A percentile compares a stretch with the other conserved stretches of the same genome.
Evolutionary conservation across 148 eudicot genomes (phyloP).

Genomic region (Arbutus unedo): DNA sequence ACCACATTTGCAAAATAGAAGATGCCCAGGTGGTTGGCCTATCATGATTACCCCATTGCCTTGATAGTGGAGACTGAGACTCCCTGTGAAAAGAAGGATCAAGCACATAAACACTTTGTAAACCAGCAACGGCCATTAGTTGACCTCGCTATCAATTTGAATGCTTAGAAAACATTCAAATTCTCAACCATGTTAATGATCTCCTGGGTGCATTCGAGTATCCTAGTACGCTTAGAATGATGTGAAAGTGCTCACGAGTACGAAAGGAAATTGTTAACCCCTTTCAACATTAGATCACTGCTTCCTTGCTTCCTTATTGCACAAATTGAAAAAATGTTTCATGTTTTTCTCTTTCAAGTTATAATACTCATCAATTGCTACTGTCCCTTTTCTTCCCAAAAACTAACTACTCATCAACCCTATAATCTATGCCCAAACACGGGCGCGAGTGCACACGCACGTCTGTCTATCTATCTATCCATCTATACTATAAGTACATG

Average conservation of each 20-base stretch:
- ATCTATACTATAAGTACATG: too few species aligned
- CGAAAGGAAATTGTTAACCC: conserved; percentile 32
- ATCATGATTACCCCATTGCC: conserved; percentile 35
- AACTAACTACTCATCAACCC: background rate
- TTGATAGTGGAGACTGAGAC: conserved; percentile 47
- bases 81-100: conserved; percentile 51
- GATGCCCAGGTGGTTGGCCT: conserved; percentile 56
- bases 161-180: background rate
- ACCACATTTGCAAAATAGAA: conserved; percentile 76
- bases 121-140: conserved; percentile 78
- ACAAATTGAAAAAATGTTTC: conserved; percentile 10
- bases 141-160: conserved; percentile 18
- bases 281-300: conserved; percentile 15
- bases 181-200: conserved; percentile 24
- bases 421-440: background rate
- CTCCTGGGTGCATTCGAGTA: conserved; percentile 18
- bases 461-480: too few species aligned
- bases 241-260: conserved; percentile 23
- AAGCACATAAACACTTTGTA: conserved; percentile 51
- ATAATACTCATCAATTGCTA: background rate
- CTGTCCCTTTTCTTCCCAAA: background rate
- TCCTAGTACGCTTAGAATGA: conserved; percentile 15
- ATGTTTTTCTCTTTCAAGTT: too few species aligned
- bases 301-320: conserved; percentile 18
- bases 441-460: background rate